A percentile compares a stretch with the other conserved stretches of the same genome.
phyloP scores from a whole-genome alignment of 441 rosid species.

The Sinapis alba region DNA sequence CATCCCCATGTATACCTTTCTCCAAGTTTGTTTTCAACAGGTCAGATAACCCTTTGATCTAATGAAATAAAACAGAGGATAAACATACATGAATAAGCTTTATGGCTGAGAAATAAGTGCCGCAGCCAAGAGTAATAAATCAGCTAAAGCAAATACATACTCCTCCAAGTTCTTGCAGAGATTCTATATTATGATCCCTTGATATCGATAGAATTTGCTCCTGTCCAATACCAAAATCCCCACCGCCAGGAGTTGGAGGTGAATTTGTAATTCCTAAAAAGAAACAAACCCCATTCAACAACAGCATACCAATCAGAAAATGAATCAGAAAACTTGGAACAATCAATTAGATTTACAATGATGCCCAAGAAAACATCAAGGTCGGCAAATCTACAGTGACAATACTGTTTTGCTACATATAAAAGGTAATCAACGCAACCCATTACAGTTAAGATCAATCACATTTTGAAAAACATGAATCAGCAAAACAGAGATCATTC shows the following conservation, averaged over 20 bases:
- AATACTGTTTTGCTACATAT: not conserved
- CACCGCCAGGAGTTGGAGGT: slow-evolving; percentile 44
- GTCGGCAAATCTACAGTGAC: not conserved
- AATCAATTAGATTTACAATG: slow-evolving; percentile 4
- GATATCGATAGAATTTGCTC: slow-evolving; percentile 72
- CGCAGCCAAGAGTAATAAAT: slow-evolving; percentile 6
- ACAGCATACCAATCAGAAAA: slow-evolving; percentile 14
- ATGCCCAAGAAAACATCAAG: not conserved
- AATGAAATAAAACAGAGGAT: slow-evolving; percentile 31
- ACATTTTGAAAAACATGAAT: slow-evolving; percentile 20
- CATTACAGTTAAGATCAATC: slow-evolving; percentile 14
- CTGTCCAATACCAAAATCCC: slow-evolving; percentile 68
- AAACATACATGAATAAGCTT: slow-evolving; percentile 12
- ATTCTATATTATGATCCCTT: slow-evolving; percentile 66
- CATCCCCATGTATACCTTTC: slow-evolving; percentile 81
- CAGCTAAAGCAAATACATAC: slow-evolving; percentile 45
- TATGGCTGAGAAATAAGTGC: slow-evolving; percentile 23
- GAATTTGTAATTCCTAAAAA: slow-evolving; percentile 48
- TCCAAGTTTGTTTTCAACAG: slow-evolving; percentile 73
- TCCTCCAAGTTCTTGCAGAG: slow-evolving; percentile 75
- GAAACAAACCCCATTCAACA: slow-evolving; percentile 29
- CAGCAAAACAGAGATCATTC: slow-evolving; percentile 4
- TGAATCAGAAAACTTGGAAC: slow-evolving; percentile 21
- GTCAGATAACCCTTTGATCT: slow-evolving; percentile 75
- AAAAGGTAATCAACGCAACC: not conserved